Conservation (phyloP, 73 alveolate species). For the Durusdinium trenchii region DNA sequence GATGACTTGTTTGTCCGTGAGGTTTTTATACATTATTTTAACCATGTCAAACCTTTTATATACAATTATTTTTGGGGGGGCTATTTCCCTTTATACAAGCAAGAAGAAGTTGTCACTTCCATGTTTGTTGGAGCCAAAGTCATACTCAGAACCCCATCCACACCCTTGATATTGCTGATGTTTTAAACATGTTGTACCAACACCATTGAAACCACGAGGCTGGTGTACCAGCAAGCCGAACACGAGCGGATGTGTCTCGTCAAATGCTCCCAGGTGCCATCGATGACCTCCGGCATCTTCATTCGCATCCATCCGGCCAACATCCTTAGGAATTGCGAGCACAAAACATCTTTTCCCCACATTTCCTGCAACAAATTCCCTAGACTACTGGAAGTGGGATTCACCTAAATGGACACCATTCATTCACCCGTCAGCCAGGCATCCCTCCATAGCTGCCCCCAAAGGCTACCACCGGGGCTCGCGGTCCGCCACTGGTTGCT, state of each 20-base stretch:
- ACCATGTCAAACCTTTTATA: not conserved
- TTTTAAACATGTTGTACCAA: not conserved
- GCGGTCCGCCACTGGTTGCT: not conserved
- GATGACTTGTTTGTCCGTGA: no score
- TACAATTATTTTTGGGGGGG: not conserved
- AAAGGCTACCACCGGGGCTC: conserved; percentile 27
- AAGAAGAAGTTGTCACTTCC: no score
- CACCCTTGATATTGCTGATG: not conserved
- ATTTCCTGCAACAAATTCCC: not conserved
- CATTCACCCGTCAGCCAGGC: no score
- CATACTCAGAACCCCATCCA: no score
- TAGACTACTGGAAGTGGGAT: no score
- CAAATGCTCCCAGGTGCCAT: not conserved
- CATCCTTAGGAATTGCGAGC: no score
- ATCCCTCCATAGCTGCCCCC: conserved; percentile 96
- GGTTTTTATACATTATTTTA: not conserved
- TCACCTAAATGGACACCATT: no score
- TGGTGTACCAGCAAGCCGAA: not conserved
- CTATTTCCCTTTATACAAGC: not conserved
- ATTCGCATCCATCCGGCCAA: conserved; percentile 96
- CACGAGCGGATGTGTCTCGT: not conserved
- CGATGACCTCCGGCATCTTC: conserved; percentile 93
- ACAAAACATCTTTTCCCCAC: no score
- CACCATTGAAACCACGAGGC: no score
- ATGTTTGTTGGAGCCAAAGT: no score